Conservation (phyloP, 257 asterid genomes). For the Rauvolfia tetraphylla region DNA sequence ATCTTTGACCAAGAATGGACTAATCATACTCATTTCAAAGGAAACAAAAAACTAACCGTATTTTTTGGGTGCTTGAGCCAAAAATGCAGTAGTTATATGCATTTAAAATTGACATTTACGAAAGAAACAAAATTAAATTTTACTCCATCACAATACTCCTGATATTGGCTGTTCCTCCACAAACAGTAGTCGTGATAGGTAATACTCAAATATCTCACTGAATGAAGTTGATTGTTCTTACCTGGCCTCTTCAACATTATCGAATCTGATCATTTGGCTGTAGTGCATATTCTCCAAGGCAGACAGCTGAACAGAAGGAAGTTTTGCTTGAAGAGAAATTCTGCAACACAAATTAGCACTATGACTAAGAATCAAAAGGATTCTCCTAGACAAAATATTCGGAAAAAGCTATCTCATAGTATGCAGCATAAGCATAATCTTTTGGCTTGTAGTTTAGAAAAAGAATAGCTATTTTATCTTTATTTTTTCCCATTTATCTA, state of each 20-base stretch:
- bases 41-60: background rate
- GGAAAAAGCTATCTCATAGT: background rate
- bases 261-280: constrained; percentile 91
- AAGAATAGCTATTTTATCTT: background rate
- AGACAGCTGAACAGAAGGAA: constrained; percentile 57
- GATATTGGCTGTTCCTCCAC: background rate
- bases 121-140: background rate
- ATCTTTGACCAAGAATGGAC: background rate
- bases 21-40: background rate
- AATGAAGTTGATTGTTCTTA: constrained; percentile 15
- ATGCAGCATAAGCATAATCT: background rate
- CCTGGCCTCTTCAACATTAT: constrained; percentile 83
- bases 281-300: constrained; percentile 96
- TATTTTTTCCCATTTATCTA: background rate
- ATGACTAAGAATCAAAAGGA: constrained; percentile 22
- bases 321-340: constrained; percentile 62
- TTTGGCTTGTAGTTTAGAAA: background rate
- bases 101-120: background rate
- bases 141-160: background rate
- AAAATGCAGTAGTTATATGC: background rate
- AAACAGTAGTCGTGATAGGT: background rate
- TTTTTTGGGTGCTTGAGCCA: background rate
- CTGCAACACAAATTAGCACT: constrained; percentile 38
- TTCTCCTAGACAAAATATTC: constrained; percentile 1
- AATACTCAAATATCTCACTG: background rate